These are phyloP conservation scores for Wallacemonas rigidus DNA, from an alignment of 208 protist species.

Conservation along the genomic window DNA sequence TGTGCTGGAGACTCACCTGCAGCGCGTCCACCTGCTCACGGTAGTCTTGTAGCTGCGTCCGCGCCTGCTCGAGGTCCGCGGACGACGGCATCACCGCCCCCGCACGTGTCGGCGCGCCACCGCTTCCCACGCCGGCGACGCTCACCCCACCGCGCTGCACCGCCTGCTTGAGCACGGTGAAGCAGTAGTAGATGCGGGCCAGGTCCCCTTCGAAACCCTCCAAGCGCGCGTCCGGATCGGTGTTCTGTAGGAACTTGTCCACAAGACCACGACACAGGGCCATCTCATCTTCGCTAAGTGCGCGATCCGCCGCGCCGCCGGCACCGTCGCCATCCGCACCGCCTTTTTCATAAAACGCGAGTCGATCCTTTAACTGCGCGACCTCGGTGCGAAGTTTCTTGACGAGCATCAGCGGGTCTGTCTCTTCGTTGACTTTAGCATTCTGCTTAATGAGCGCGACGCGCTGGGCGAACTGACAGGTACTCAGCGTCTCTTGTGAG, in stretches of 20 bases:
- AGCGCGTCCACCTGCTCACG: conserved; percentile 60
- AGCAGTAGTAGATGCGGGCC: conserved; percentile 89
- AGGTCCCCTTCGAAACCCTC: conserved; percentile 83
- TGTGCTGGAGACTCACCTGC: conserved; percentile 82
- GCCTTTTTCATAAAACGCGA: conserved; percentile 73
- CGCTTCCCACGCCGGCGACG: background rate
- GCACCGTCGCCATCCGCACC: conserved; percentile 11
- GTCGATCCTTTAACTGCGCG: conserved; percentile 82
- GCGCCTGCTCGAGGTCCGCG: background rate
- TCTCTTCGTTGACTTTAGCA: conserved; percentile 88
- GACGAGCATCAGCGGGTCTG: conserved; percentile 91
- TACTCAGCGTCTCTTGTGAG: conserved; percentile 87
- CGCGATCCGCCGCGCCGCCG: conserved; percentile 48
- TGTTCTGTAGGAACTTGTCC: conserved; percentile 54
- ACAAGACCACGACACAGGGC: conserved; percentile 71
- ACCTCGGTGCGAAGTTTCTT: conserved; percentile 87
- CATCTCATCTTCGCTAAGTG: conserved; percentile 70
- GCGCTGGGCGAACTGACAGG: conserved; percentile 88
- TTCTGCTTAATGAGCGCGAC: conserved; percentile 90
- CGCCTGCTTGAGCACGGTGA: conserved; percentile 70
- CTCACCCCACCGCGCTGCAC: conserved; percentile 1
- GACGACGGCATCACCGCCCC: background rate
- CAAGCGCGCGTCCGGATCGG: conserved; percentile 41
- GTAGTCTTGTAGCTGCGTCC: conserved; percentile 30
- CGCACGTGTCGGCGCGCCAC: conserved; percentile 16